A percentile compares a stretch with the other conserved stretches of the same genome.
These are phyloP conservation scores for Colletotrichum sp. DNA, from an alignment of 2,329 filamentous ascomycete genomes.

Conservation along the genomic window DNA sequence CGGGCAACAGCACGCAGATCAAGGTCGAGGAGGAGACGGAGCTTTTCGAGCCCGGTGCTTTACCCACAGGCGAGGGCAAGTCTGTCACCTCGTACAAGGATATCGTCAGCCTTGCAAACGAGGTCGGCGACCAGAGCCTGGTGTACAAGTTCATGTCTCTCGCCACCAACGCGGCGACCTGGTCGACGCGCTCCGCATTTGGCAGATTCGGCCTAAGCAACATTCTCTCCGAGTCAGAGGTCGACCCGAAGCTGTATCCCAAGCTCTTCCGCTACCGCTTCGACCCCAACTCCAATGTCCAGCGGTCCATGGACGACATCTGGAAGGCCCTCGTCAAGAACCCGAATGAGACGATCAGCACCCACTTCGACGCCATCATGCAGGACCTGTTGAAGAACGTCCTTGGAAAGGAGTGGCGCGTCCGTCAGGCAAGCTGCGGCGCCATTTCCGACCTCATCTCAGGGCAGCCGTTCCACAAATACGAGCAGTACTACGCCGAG, in stretches of 20 bases:
- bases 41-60: conserved; percentile 87
- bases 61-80: conserved; percentile 88
- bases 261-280: conserved; percentile 95
- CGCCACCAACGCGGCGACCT: conserved; percentile 93
- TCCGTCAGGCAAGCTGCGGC: conserved; percentile 88
- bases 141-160: conserved; percentile 99
- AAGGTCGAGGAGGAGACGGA: conserved; percentile 92
- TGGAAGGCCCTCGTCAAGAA: conserved; percentile 98
- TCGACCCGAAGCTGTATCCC: conserved; percentile 93
- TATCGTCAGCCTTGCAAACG: conserved; percentile 92
- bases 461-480: conserved; percentile 76
- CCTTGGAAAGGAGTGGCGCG: conserved; percentile 90
- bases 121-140: conserved; percentile 94
- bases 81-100: conserved; percentile 97
- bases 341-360: conserved; percentile 74
- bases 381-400: conserved; percentile 85
- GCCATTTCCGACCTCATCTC: conserved; percentile 89
- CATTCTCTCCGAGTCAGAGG: conserved; percentile 85
- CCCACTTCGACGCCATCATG: conserved; percentile 88
- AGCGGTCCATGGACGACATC: conserved; percentile 95
- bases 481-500: conserved; percentile 82
- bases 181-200: conserved; percentile 96
- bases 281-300: conserved; percentile 92
- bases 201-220: conserved; percentile 91
- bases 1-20: conserved; percentile 73